Evolutionary conservation across 1,139 yeast species (phyloP).

Genomic region (Yamadazyma diospyri): DNA sequence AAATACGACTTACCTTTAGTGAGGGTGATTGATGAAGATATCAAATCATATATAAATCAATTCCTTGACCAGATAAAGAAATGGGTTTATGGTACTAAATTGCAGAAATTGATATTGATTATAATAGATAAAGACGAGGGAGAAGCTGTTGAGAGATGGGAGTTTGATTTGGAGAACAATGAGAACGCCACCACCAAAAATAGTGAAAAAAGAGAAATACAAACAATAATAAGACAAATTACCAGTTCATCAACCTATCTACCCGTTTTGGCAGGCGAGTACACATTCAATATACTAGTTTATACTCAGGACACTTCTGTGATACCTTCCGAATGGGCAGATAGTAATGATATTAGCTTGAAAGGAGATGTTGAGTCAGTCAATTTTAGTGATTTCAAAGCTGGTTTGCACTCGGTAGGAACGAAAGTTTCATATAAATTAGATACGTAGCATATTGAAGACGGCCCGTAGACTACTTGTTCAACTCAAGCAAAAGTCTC

Average conservation of each 20-base stretch:
- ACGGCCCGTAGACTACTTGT: slow-evolving; percentile 7
- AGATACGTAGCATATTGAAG: slow-evolving; percentile 11
- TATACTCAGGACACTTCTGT: slow-evolving; percentile 60
- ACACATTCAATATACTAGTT: slow-evolving; percentile 84
- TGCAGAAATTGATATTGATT: slow-evolving; percentile 67
- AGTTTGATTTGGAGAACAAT: slow-evolving; percentile 55
- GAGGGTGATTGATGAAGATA: slow-evolving; percentile 73
- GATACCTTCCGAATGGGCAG: slow-evolving; percentile 86
- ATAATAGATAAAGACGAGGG: slow-evolving; percentile 65
- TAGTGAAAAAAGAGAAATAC: slow-evolving; percentile 70
- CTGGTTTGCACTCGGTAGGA: slow-evolving; percentile 68
- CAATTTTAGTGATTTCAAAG: slow-evolving; percentile 64
- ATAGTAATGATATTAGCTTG: slow-evolving; percentile 58
- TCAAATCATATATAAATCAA: slow-evolving; percentile 61
- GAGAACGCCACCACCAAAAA: slow-evolving; percentile 26
- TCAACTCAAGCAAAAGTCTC: slow-evolving; percentile 34
- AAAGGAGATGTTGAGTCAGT: slow-evolving; percentile 60
- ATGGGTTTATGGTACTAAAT: slow-evolving; percentile 75
- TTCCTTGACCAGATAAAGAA: slow-evolving; percentile 74
- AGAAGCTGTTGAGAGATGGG: slow-evolving; percentile 83
- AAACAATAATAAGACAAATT: slow-evolving; percentile 81
- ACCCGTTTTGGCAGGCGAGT: slow-evolving; percentile 69
- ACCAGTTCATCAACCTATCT: slow-evolving; percentile 85
- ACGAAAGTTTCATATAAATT: slow-evolving; percentile 71
- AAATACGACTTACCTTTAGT: slow-evolving; percentile 80